Evolutionary conservation across 2,329 filamentous ascomycete genomes (phyloP).

Genomic region (Colletotrichum sp.): DNA sequence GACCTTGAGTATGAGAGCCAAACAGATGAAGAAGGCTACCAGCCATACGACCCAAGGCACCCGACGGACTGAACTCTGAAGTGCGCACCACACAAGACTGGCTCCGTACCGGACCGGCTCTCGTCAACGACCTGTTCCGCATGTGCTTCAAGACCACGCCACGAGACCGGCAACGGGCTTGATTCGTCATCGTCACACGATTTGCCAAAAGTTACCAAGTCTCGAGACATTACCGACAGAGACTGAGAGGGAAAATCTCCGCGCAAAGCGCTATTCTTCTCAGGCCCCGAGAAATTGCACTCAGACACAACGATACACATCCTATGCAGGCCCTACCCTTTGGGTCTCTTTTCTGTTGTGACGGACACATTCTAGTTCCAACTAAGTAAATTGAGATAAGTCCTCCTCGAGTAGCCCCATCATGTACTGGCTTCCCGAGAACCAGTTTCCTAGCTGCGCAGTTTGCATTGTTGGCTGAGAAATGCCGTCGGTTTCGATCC

Average conservation of each 20-base stretch:
- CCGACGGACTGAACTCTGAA: constrained; percentile 60
- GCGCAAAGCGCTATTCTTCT: not conserved
- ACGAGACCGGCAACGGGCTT: not conserved
- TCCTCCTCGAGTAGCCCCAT: constrained; percentile 70
- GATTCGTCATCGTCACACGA: not conserved
- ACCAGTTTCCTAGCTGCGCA: constrained; percentile 67
- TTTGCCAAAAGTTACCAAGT: not conserved
- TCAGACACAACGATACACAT: not conserved
- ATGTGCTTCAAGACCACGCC: not conserved
- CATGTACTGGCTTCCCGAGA: constrained; percentile 68
- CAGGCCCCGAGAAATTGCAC: not conserved
- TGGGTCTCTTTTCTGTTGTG: not conserved
- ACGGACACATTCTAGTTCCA: not conserved
- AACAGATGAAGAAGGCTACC: constrained; percentile 74
- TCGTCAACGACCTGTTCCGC: not conserved
- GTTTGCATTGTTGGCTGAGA: constrained; percentile 31
- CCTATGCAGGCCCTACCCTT: not conserved
- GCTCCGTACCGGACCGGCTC: not conserved
- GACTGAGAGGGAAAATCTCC: not conserved
- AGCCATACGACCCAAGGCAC: constrained; percentile 66
- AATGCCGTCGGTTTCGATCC: constrained; percentile 33
- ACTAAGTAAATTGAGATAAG: constrained; percentile 44
- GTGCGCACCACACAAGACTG: not conserved
- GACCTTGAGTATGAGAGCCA: constrained; percentile 57
- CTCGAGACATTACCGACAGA: not conserved